A percentile compares a stretch with the other conserved stretches of the same genome.
phyloP scores from a whole-genome alignment of 169 alveolate genomes.

The Cryptosporidium parvum region DNA sequence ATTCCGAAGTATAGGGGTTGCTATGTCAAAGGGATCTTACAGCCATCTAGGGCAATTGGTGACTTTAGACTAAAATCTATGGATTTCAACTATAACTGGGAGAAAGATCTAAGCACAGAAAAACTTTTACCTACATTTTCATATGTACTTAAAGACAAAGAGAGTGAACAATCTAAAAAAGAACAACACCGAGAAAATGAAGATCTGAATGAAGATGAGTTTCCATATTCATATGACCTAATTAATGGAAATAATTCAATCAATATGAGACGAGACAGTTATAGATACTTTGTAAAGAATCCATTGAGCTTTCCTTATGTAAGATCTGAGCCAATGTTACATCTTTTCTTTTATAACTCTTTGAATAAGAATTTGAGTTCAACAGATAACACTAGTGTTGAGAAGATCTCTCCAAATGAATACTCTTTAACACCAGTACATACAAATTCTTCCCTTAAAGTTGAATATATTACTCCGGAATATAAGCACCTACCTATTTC shows the following conservation, averaged over 20 bases:
- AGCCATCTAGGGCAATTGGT: slow-evolving; percentile 76
- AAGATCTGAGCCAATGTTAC: slow-evolving; percentile 70
- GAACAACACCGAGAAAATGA: background rate
- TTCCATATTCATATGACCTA: slow-evolving; percentile 59
- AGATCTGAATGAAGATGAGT: slow-evolving; percentile 6
- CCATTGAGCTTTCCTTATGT: slow-evolving; percentile 71
- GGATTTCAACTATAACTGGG: slow-evolving; percentile 76
- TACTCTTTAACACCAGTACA: slow-evolving; percentile 25
- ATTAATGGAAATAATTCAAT: slow-evolving; percentile 62
- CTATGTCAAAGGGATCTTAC: slow-evolving; percentile 63
- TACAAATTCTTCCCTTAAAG: slow-evolving; percentile 3
- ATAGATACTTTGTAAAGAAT: slow-evolving; percentile 46
- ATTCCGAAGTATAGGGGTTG: slow-evolving; percentile 45
- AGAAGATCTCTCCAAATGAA: slow-evolving; percentile 23
- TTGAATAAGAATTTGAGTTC: slow-evolving; percentile 5
- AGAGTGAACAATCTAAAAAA: background rate
- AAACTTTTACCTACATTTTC: slow-evolving; percentile 41
- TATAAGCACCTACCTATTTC: slow-evolving; percentile 10
- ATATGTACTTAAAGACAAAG: background rate
- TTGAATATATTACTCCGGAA: slow-evolving; percentile 28
- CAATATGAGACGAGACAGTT: slow-evolving; percentile 11
- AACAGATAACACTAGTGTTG: slow-evolving; percentile 21
- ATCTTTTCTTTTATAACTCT: slow-evolving; percentile 23
- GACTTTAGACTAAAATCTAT: slow-evolving; percentile 63
- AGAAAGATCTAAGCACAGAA: slow-evolving; percentile 49